These are phyloP conservation scores for Quercus mongolica DNA, from an alignment of 306 rosid species.

Conservation along the genomic window DNA sequence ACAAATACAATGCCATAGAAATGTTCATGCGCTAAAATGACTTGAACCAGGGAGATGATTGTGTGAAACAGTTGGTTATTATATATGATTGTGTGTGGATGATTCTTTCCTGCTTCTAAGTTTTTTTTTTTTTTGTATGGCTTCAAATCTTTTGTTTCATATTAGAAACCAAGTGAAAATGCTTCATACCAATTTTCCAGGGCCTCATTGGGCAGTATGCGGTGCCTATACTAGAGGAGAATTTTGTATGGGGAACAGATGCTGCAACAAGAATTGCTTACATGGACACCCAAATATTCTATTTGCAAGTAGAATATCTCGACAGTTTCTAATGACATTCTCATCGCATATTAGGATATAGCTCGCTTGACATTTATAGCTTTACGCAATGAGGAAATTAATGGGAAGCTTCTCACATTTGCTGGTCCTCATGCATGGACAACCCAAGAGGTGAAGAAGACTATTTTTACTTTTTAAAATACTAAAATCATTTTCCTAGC, in stretches of 20 bases:
- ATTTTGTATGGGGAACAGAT: constrained; percentile 97
- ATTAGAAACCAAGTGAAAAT: background rate
- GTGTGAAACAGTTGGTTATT: background rate
- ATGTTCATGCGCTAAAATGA: background rate
- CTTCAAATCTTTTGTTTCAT: constrained; percentile 5
- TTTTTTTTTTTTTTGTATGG: background rate
- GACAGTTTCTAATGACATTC: background rate
- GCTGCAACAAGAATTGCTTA: constrained; percentile 98
- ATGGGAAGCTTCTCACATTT: constrained; percentile 77
- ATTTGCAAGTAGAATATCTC: background rate
- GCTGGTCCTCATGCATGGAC: constrained; percentile 99
- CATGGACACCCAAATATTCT: constrained; percentile 9
- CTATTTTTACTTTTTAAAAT: background rate
- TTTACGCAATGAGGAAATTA: constrained; percentile 66
- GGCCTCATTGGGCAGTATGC: constrained; percentile 96
- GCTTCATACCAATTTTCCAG: constrained; percentile 28
- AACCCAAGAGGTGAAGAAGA: constrained; percentile 76
- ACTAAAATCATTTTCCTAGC: background rate
- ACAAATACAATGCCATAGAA: too few species aligned
- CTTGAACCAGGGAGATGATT: background rate
- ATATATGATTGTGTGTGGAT: background rate
- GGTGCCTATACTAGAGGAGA: constrained; percentile 89
- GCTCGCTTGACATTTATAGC: constrained; percentile 86
- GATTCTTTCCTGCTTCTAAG: background rate
- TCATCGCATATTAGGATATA: constrained; percentile 54